Conservation (phyloP, 2,329 filamentous ascomycete species). For the Aureobasidium leucospermi region DNA sequence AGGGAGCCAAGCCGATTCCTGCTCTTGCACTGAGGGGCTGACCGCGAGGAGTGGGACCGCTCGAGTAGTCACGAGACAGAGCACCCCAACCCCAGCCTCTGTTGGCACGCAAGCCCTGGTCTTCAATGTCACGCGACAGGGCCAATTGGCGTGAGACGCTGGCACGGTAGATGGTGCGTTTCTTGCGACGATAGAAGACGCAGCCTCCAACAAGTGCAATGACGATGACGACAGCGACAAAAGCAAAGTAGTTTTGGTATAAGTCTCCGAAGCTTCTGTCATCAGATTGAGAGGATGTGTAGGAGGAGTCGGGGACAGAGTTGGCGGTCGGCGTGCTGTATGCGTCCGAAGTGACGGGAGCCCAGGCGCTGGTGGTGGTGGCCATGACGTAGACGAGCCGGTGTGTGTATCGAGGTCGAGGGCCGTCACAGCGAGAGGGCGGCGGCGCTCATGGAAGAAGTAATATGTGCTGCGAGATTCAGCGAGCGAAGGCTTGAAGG, state of each 20-base stretch:
- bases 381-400: neutral
- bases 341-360: neutral
- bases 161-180: constrained; percentile 18
- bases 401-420: neutral
- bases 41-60: neutral
- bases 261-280: constrained; percentile 19
- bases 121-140: constrained; percentile 30
- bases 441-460: neutral
- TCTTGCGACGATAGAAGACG: constrained; percentile 39
- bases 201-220: constrained; percentile 38
- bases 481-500: neutral
- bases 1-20: constrained; percentile 8
- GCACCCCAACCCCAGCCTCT: constrained; percentile 10
- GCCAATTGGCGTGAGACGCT: constrained; percentile 26
- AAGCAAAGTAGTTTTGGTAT: constrained; percentile 48
- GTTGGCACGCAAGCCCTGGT: constrained; percentile 19
- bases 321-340: neutral
- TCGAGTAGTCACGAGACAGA: constrained; percentile 3
- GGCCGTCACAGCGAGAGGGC: neutral
- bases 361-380: neutral
- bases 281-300: neutral
- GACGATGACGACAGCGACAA: constrained; percentile 46
- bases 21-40: neutral
- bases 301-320: neutral
- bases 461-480: too few species aligned